Evolutionary conservation across 169 alveolate species (phyloP), one percentile per base, ranked within the genome.

Genomic region (Plasmodium coatneyi): DNA sequence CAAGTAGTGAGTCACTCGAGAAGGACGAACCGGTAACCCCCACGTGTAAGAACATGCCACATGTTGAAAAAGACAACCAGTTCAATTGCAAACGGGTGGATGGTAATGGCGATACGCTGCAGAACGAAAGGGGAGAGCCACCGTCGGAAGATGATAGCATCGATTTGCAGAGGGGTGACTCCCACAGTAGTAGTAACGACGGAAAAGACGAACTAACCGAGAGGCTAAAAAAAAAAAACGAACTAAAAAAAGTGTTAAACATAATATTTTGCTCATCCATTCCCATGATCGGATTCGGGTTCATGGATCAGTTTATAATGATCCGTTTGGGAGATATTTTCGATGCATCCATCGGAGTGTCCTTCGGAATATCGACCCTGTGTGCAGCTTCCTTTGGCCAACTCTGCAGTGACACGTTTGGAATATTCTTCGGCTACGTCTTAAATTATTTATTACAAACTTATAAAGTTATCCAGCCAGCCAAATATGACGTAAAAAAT

Each of bases 361-460:
- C 93, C n/a, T 84, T 84, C 14, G 93, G 93, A 1, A 84, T 84
- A 49, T 84, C 93, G 22, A 84, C 93, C 19, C 60, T 84, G n/a
- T 74, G 93, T 84, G 93, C 93, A 5, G 93, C 93, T 32, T 84
- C 93, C 30, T 74, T 84, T 74, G 93, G 93, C 19, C 93, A 84
- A 32, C 60, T 84, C 4, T 84, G 93, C 43, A 84, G 93, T 84
- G 93, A 84, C 66, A 84, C 93, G 0, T 84, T 84, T 52, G 93
- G 93, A 4, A 41, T 84, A 12, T 84, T 84, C 74, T 84, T 84
- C 74, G 93, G 93, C 14, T 84, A 34, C 22, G 79, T 76, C 79
- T 36, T 84, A 32, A 84, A 84, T 74, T 84, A 84, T 84, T 49
- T 84, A 74, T 83, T 84, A 34, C 93, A 84, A 36, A 84, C 36